A percentile compares a stretch with the other conserved stretches of the same genome.
Conservation (phyloP, 2,329 filamentous ascomycete species). For the Cladophialophora chaetospira region DNA sequence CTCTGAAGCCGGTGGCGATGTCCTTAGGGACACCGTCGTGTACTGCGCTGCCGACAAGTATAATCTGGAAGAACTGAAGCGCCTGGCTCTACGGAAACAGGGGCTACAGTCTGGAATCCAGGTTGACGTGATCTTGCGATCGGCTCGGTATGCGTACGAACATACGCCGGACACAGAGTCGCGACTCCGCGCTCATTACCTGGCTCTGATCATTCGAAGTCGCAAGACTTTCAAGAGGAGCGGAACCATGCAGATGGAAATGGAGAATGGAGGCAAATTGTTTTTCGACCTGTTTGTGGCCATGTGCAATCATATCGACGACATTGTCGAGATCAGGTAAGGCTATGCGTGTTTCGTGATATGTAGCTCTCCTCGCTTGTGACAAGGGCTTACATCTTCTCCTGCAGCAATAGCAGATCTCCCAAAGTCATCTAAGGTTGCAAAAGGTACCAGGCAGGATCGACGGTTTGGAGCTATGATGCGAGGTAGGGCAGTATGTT, state of each 20-base stretch:
- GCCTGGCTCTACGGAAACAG: conserved; percentile 88
- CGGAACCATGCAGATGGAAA: conserved; percentile 98
- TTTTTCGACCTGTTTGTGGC: conserved; percentile 99
- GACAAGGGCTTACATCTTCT: conserved; percentile 30
- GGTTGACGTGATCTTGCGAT: conserved; percentile 85
- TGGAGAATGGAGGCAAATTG: conserved; percentile 91
- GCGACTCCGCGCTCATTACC: conserved; percentile 91
- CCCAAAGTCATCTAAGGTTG: conserved; percentile 55
- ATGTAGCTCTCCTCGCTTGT: conserved; percentile 20
- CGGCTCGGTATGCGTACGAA: conserved; percentile 91
- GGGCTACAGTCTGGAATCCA: conserved; percentile 91
- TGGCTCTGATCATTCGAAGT: conserved; percentile 95
- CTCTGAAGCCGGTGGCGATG: conserved; percentile 69
- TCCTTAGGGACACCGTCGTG: conserved; percentile 89
- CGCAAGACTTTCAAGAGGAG: conserved; percentile 97
- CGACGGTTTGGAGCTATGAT: conserved; percentile 40
- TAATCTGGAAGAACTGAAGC: conserved; percentile 89
- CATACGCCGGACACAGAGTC: conserved; percentile 93
- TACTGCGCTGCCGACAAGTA: conserved; percentile 91
- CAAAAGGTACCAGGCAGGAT: conserved; percentile 33
- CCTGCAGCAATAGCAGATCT: conserved; percentile 53
- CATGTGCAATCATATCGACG: conserved; percentile 97
- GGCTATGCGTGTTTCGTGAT: conserved; percentile 38
- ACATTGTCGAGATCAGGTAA: conserved; percentile 84
- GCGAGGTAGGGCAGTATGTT: conserved; percentile 34